Conservation (phyloP, 495 filamentous ascomycete species). For the Halenospora varia region DNA sequence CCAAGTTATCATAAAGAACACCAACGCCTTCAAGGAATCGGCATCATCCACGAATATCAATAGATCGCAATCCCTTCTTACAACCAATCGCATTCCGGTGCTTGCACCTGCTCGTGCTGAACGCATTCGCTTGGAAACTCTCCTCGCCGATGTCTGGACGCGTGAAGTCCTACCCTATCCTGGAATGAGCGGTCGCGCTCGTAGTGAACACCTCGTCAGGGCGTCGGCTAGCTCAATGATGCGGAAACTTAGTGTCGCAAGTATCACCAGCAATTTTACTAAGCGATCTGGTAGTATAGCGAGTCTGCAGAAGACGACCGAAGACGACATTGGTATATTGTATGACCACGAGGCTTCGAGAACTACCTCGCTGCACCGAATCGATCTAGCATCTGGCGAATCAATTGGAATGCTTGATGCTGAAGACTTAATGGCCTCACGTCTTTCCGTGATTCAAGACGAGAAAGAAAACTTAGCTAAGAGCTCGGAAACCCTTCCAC, state of each 20-base stretch:
- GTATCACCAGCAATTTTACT: conserved; percentile 59
- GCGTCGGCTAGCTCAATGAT: conserved; percentile 74
- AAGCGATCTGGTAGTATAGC: conserved; percentile 54
- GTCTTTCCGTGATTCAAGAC: conserved; percentile 22
- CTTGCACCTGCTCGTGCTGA: conserved; percentile 68
- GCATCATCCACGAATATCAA: conserved; percentile 48
- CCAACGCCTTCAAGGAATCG: conserved; percentile 61
- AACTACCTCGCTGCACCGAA: not conserved
- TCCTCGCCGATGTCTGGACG: conserved; percentile 79
- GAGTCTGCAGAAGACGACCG: conserved; percentile 28
- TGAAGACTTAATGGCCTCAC: conserved; percentile 9
- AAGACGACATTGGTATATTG: conserved; percentile 10
- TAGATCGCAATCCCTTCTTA: conserved; percentile 67
- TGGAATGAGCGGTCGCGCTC: conserved; percentile 65
- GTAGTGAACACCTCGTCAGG: conserved; percentile 61
- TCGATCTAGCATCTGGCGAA: conserved; percentile 1
- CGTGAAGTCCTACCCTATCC: conserved; percentile 78
- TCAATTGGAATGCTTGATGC: not conserved
- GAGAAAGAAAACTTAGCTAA: conserved; percentile 15
- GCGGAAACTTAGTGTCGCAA: conserved; percentile 74
- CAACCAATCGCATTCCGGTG: conserved; percentile 58
- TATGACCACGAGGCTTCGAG: conserved; percentile 4
- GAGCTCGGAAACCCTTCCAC: conserved; percentile 9
- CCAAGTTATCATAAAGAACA: conserved; percentile 89
- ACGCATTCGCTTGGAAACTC: conserved; percentile 69